Conservation (phyloP, 805 yeast genomes). For the Wickerhamomyces kurtzmanii region DNA sequence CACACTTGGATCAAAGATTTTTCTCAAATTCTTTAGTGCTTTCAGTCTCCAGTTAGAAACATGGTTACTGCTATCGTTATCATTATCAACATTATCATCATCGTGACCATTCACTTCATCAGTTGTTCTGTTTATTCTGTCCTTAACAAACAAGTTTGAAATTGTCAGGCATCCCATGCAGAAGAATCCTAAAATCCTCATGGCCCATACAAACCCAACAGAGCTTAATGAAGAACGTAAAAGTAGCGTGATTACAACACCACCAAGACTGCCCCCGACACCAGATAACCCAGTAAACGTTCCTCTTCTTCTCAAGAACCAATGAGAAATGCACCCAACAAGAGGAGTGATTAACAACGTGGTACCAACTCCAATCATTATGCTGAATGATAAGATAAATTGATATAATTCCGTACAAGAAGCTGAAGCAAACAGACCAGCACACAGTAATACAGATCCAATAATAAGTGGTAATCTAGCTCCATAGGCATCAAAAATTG, state of each 20-base stretch:
- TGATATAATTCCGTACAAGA: conserved; percentile 42
- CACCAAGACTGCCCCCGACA: conserved; percentile 61
- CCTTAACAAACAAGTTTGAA: conserved; percentile 24
- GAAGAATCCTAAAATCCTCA: conserved; percentile 35
- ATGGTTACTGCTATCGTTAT: conserved; percentile 17
- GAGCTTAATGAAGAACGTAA: conserved; percentile 31
- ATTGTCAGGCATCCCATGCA: conserved; percentile 13
- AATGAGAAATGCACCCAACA: conserved; percentile 49
- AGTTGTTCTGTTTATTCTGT: conserved; percentile 20
- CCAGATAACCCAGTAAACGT: conserved; percentile 53
- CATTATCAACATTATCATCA: conserved; percentile 17
- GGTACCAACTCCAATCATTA: conserved; percentile 44
- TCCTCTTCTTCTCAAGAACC: conserved; percentile 49
- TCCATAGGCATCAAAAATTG: conserved; percentile 54
- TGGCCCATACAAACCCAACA: conserved; percentile 55
- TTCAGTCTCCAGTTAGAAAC: no score
- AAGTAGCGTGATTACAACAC: conserved; percentile 48
- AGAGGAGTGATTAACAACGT: conserved; percentile 44
- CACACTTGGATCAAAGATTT: no score
- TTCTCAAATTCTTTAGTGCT: no score
- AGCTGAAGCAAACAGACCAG: conserved; percentile 43
- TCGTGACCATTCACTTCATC: conserved; percentile 12
- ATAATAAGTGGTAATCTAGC: conserved; percentile 31
- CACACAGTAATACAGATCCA: conserved; percentile 33
- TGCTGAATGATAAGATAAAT: conserved; percentile 44